Base-by-base conservation (phyloP, 2,329 filamentous ascomycete species). In the Dichotomopilus funicola region DNA sequence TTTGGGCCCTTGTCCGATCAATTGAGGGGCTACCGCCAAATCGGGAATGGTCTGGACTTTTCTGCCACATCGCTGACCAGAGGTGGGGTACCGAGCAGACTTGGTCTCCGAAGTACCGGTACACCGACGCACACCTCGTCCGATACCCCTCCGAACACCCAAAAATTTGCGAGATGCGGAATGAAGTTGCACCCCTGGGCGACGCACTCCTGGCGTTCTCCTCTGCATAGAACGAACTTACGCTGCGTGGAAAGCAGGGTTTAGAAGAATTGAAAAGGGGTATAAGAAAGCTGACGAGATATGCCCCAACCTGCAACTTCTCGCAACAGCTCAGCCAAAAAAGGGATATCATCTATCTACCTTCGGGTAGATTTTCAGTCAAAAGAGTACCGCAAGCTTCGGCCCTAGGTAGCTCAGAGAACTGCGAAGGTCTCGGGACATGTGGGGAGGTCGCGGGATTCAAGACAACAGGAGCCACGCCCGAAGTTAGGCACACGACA, bases 1-100 rank as follows among this genome's bases (percentile, higher is more conserved):
- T 66, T 65, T 63, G 43, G 45, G 62, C 55, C 62, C 63, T 59
- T 56, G 64, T 63, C 61, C 61, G 61, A 63, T 60, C 54, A 56
- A 47, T 57, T 56, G 55, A 54, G 60, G 60, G 62, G 62, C 63
- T 61, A 60, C 57, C 57, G 59, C 54, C 59, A 56, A 53, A 53
- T 59, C 55, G 49, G 55, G 54, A 49, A 49, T 53, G 49, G 31
- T 46, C 48, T 49, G 50, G 49, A 12, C 51, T 51, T 48, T 55
- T 49, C 52, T 56, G 50, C 46, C 36, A 48, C 45, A 35, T 49
- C 31, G 56, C 59, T 64, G 62, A 62, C 62, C 58, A 55, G 42
- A 40, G 50, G 57, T 54, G 58, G 55, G 55, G 54, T 46, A 27
- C 57, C 56, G 46, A 43, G 38, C 44, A 41, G 45, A 36, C 50